Percentiles rank a stretch among this genome's conserved stretches.
Evolutionary conservation across 208 protist species (phyloP).

Genomic region (Trypanosoma rangeli): DNA sequence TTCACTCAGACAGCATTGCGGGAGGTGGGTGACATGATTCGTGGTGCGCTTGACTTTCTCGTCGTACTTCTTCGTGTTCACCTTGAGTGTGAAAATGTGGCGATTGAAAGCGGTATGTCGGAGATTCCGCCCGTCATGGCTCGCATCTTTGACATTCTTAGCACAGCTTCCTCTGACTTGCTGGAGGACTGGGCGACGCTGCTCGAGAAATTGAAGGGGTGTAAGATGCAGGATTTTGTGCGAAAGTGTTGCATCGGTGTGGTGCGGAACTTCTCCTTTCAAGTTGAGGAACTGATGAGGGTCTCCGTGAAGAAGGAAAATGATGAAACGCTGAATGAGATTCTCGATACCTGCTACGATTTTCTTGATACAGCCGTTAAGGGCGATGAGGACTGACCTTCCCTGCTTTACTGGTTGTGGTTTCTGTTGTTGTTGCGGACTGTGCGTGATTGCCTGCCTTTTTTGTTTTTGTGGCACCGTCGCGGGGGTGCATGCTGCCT

Average conservation of each 20-base stretch:
- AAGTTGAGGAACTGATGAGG: slow-evolving; percentile 74
- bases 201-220: slow-evolving; percentile 55
- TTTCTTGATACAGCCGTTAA: slow-evolving; percentile 59
- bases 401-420: not conserved
- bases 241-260: slow-evolving; percentile 62
- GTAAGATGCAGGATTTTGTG: slow-evolving; percentile 48
- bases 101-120: slow-evolving; percentile 59
- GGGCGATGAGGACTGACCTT: not conserved
- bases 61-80: slow-evolving; percentile 76
- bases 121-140: slow-evolving; percentile 71
- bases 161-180: slow-evolving; percentile 59
- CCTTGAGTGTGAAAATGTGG: slow-evolving; percentile 86
- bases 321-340: slow-evolving; percentile 84
- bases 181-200: slow-evolving; percentile 68
- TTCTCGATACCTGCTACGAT: slow-evolving; percentile 84
- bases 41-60: slow-evolving; percentile 61
- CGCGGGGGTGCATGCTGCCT: not conserved
- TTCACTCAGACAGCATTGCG: slow-evolving; percentile 59
- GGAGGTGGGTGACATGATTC: slow-evolving; percentile 45
- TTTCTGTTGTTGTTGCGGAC: not conserved
- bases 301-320: slow-evolving; percentile 71
- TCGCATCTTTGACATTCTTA: slow-evolving; percentile 72
- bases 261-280: slow-evolving; percentile 60
- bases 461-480: slow-evolving; percentile 16
- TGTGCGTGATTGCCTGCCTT: not conserved